Evolutionary conservation across 1,139 yeast genomes (phyloP), one percentile per base, ranked within the genome.

Genomic region (Lodderomyces oxycetoniae): DNA sequence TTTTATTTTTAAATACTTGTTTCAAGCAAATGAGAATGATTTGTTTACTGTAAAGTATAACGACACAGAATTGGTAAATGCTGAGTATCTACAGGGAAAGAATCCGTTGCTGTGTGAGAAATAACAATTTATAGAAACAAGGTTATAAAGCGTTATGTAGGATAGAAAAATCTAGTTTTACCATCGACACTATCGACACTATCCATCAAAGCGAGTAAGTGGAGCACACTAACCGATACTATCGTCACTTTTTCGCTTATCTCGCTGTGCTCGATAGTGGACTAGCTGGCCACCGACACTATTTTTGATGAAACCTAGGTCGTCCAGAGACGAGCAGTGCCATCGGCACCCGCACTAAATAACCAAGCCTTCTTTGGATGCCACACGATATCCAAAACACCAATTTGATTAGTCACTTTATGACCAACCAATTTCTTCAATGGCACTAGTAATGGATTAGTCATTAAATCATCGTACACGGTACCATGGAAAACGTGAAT

Each of bases 311-410:
- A 9, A n/a, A 3, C 26, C 33, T 59, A 68, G 13, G 95, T 85
- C 26, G 98, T 91, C 98, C 98, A 91, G 53, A 91, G 69, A 54
- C 96, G 79, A 13, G 96, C 97, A 35, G 91, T 81, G 41, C 95
- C 89, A 60, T 93, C 98, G 15, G 97, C 97, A 49, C 97, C 98
- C n/a, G 95, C 88, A 56, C 94, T 82, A 59, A 91, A 88, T 51
- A 91, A 69, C 99, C 99, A 91, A 1, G 98, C 96, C 61, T 93
- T 97, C 53, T 82, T 80, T 45, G 98, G 97, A 70, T 93, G 98
- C 99, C 99, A 91, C 35, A 76, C 75, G 37, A 84, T 74, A 55
- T 81, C 85, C 54, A 91, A 70, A n/a, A 91, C 95, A 51, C 98
- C 98, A 43, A 91, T 66, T 53, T 85, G 81, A 52, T 77, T 76